Base-by-base conservation (phyloP, 2,329 filamentous ascomycete species). In the Epichloe uncinata region DNA sequence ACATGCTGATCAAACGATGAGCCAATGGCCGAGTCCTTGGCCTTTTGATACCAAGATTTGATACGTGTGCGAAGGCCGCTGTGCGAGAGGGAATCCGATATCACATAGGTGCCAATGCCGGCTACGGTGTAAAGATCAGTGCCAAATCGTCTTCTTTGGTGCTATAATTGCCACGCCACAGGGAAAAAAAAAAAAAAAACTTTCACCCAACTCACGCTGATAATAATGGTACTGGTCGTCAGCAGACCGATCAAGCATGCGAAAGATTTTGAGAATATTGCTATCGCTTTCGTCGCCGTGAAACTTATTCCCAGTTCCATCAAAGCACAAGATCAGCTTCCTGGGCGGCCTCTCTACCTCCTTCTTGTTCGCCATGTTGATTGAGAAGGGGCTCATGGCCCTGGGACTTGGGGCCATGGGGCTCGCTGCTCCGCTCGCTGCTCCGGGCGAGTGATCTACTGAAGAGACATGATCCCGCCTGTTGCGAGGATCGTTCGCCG, bases 1-100 rank as follows among this genome's bases (percentile, higher is more conserved):
- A 93, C 87, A 66, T 93, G 87, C 50, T 87, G 76, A 56, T 85
- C 85, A 55, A 94, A 91, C 0, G 83, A 87, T 0, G 84, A 85
- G 1, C 87, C 87, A 53, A 94, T 66, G 9, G 86, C 87, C 3
- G 84, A 86, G 63, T 93, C 87, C 57, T 87, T 87, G 52, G 84
- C 81, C 57, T 87, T 86, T 42, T 74, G 67, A 59, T 82, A 84
- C 78, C 81, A 85, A 9, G 79, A 82, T 53, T 74, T 75, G 50
- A 85, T 58, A 13, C 79, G 74, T 6, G 79, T 75, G 20, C 73
- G 62, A 0, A 72, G 58, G 11, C 78, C 73, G 0, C 76, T 83
- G 55, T 79, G 76, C 1, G 75, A 76, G 42, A 84, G 67, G 8
- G 74, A 77, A 11, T 69, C 73, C 0, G 79, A 79, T 1, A 81